A percentile compares a stretch with the other conserved stretches of the same genome.
phyloP scores from a whole-genome alignment of 352 stramenopile genomes.

The Phytophthora pinifolia region DNA sequence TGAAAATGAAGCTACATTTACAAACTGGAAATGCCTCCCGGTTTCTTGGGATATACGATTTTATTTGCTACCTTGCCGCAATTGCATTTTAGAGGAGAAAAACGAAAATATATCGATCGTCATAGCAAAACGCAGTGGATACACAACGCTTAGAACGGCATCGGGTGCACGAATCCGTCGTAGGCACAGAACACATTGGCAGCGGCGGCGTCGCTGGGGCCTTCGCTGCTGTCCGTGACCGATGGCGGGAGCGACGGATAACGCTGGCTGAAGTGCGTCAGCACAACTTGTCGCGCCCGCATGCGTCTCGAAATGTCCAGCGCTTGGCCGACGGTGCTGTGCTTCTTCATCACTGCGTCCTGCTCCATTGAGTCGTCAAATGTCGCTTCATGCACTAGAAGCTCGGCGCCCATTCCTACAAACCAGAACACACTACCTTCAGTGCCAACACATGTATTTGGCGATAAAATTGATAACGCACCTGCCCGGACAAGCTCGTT shows the following conservation, averaged over 20 bases:
- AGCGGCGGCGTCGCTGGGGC: background rate
- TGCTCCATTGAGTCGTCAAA: conserved; percentile 96
- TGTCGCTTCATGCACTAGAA: conserved; percentile 97
- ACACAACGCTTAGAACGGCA: conserved; percentile 20
- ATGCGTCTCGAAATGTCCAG: conserved; percentile 73
- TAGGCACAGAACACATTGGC: conserved; percentile 34
- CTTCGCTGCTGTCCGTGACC: conserved; percentile 5
- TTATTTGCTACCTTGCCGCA: too few relatives aligned
- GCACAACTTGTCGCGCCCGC: conserved; percentile 86
- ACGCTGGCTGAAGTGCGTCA: conserved; percentile 95
- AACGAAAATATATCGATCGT: too few relatives aligned
- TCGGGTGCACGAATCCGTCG: conserved; percentile 39
- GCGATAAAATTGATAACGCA: conserved; percentile 3
- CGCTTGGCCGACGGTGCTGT: conserved; percentile 94
- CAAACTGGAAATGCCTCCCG: too few relatives aligned
- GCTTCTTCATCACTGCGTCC: conserved; percentile 92
- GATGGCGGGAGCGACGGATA: conserved; percentile 62
- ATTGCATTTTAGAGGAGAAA: too few relatives aligned
- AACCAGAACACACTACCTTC: background rate
- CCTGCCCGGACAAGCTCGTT: conserved; percentile 53
- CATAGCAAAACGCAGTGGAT: too few relatives aligned
- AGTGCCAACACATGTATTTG: background rate
- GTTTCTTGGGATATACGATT: too few relatives aligned
- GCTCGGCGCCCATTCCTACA: conserved; percentile 44
- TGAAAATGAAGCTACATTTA: too few relatives aligned